These are phyloP conservation scores for Porcisia deanei DNA, from an alignment of 208 protist genomes.

Conservation along the genomic window DNA sequence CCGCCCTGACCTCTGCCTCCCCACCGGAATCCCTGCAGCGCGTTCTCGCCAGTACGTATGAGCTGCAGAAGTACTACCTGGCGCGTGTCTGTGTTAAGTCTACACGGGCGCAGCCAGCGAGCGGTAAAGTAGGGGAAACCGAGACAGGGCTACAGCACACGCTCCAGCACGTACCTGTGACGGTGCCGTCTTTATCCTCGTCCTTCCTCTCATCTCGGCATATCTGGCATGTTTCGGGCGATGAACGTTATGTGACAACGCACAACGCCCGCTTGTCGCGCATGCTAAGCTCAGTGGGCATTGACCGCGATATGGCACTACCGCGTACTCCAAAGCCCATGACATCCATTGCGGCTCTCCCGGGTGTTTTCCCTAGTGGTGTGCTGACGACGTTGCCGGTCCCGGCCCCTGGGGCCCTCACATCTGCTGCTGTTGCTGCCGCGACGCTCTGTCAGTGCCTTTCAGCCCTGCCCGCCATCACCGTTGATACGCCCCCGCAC, in stretches of 20 bases:
- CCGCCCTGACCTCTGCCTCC: neutral
- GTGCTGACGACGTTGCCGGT: slow-evolving; percentile 15
- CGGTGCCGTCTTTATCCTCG: neutral
- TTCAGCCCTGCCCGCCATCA: neutral
- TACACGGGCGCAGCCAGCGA: neutral
- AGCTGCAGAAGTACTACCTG: slow-evolving; percentile 43
- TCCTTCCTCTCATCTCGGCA: neutral
- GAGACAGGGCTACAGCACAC: neutral
- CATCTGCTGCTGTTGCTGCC: neutral
- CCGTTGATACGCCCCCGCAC: neutral
- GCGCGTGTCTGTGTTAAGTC: slow-evolving; percentile 23
- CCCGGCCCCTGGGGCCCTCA: neutral
- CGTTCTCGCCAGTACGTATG: slow-evolving; percentile 18
- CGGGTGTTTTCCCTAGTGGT: slow-evolving; percentile 16
- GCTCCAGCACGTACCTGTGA: neutral
- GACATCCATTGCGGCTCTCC: neutral
- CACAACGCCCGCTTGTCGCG: slow-evolving; percentile 10
- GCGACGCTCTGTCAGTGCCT: slow-evolving; percentile 27
- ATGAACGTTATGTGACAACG: slow-evolving; percentile 4
- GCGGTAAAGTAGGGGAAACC: neutral
- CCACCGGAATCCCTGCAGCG: slow-evolving; percentile 12
- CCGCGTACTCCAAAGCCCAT: neutral
- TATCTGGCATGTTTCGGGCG: slow-evolving; percentile 13
- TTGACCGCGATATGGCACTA: neutral
- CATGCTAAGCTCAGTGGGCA: slow-evolving; percentile 4